These are phyloP conservation scores for Basidioascus undulatus DNA, from an alignment of 768 basidiomycete species.

Conservation along the genomic window DNA sequence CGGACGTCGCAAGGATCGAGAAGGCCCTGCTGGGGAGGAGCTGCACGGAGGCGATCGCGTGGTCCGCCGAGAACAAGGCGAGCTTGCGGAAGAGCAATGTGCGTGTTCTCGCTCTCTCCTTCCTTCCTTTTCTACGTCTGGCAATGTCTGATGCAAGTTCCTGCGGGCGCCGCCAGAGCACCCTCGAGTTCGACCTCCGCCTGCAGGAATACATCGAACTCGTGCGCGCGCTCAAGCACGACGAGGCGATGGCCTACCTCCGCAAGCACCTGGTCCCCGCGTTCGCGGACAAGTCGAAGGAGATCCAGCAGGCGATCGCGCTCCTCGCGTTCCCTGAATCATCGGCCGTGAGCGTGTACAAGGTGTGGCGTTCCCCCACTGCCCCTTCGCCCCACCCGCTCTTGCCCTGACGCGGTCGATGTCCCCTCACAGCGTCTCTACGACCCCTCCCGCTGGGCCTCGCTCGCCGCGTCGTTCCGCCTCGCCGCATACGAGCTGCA, in stretches of 20 bases:
- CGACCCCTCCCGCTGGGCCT: conserved; percentile 50
- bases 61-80: conserved; percentile 91
- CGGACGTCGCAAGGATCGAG: conserved; percentile 69
- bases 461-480: conserved; percentile 54
- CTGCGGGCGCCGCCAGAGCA: conserved; percentile 32
- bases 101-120: conserved; percentile 1
- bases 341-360: conserved; percentile 9
- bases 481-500: conserved; percentile 67
- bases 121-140: background rate
- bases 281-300: conserved; percentile 36
- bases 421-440: conserved; percentile 41
- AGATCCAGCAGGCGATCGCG: conserved; percentile 52
- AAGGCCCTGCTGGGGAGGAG: conserved; percentile 45
- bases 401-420: background rate
- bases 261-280: conserved; percentile 57
- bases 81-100: conserved; percentile 81
- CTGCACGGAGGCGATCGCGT: conserved; percentile 69
- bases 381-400: background rate
- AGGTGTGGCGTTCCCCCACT: background rate
- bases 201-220: conserved; percentile 94
- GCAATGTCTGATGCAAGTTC: background rate
- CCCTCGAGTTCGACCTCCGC: conserved; percentile 84
- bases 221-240: conserved; percentile 34
- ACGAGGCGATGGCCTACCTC: conserved; percentile 62
- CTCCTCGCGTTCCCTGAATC: conserved; percentile 57